Conservation (phyloP, 169 alveolate species). For the Plasmodium billcollinsi region DNA sequence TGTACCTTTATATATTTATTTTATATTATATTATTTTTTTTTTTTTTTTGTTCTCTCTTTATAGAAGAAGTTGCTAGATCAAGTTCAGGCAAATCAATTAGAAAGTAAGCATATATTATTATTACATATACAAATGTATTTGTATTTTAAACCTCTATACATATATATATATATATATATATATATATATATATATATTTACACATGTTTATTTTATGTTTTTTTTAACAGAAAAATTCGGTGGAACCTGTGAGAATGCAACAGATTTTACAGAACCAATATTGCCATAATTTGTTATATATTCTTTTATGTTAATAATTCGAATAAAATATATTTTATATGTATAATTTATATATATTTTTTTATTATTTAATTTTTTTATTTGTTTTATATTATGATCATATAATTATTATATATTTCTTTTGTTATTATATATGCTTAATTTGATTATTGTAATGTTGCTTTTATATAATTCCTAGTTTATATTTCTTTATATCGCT, state of each 20-base stretch:
- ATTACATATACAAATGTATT: background rate
- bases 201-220: background rate
- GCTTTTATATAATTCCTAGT: background rate
- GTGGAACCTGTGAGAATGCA: conserved; percentile 51
- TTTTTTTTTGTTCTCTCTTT: background rate
- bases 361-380: too few relatives aligned
- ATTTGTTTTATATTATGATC: too few relatives aligned
- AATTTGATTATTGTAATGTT: background rate
- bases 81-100: conserved; percentile 42
- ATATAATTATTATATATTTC: background rate
- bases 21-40: background rate
- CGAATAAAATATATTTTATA: too few relatives aligned
- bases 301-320: too few relatives aligned
- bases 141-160: background rate
- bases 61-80: conserved; percentile 51
- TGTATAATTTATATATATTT: too few relatives aligned
- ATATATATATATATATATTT: background rate
- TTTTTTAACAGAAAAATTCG: conserved; percentile 31
- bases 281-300: conserved; percentile 15
- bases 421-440: background rate
- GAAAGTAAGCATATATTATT: conserved; percentile 23
- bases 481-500: too few relatives aligned
- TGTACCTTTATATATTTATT: too few relatives aligned
- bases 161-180: background rate
- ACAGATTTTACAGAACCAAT: conserved; percentile 35